Evolutionary conservation across 257 asterid species (phyloP), one percentile per base, ranked within the genome.

Genomic region (Oldenlandia corymbosa): DNA sequence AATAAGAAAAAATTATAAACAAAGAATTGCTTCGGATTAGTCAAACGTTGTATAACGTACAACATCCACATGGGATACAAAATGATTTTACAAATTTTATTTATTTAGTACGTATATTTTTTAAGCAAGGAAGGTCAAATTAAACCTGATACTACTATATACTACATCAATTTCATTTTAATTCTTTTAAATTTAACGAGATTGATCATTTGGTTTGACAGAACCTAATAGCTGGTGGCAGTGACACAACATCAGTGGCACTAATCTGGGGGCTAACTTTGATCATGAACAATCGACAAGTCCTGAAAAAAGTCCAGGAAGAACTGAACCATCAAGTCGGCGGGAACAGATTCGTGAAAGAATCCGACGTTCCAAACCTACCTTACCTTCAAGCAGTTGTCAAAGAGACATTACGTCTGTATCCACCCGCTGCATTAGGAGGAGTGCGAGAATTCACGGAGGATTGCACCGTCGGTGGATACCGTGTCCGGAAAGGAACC

Each of bases 391-490:
- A 81, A 65, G 85, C 87, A n/a, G 41, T 81, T 7, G 47, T 85
- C n/a, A 85, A 85, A 36, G 93, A 85, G 73, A 43, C 84, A 1
- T 18, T 81, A 7, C 77, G 86, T 4, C 41, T 85, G 2, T 70
- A 77, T 21, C 81, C 88, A 17, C 39, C 39, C 1, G 94, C 88
- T 0, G 90, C 94, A 2, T 62, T 86, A 11, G 23, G 77, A 0
- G 90, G 84, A 4, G 90, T 90, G 0, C 84, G 71, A 2, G 84
- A 78, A 59, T 85, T 90, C 34, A 50, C 37, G 0, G 67, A 79
- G 36, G 84, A 86, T 0, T 81, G 91, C 60, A 54, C 58, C 37
- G 14, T 86, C 0, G 78, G 75, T 2, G 23, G 34, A 0, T 69
- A 71, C 7, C 39, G 52, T 23, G 73, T 86, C 17, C 74, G 81